phyloP scores from a whole-genome alignment of 257 asterid genomes.

The Solanum chmielewskii region DNA sequence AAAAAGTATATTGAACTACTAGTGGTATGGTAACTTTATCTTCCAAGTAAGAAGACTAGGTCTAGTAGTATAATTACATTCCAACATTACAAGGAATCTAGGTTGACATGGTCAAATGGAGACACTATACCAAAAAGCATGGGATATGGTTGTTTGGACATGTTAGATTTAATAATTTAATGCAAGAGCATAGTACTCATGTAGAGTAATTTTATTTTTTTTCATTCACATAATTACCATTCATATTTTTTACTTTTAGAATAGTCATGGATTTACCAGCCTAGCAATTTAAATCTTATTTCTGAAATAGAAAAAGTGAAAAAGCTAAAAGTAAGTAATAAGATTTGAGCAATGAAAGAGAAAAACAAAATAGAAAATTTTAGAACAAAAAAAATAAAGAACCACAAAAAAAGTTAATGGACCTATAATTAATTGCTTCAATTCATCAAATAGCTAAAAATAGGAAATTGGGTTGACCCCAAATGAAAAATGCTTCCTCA shows the following conservation, averaged over 20 bases:
- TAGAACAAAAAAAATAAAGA: background rate
- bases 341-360: background rate
- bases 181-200: background rate
- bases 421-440: background rate
- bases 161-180: background rate
- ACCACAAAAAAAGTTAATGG: too few species aligned
- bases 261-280: background rate
- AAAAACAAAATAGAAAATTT: background rate
- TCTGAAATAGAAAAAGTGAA: background rate
- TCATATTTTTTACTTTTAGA: background rate
- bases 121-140: background rate
- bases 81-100: background rate
- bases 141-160: background rate
- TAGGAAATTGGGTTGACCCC: background rate
- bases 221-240: background rate
- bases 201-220: too few species aligned
- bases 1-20: too few species aligned
- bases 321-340: background rate
- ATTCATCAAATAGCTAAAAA: background rate
- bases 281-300: background rate
- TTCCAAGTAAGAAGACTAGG: background rate
- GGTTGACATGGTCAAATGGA: background rate
- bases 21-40: background rate
- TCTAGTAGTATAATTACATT: background rate
- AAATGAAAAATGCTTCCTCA: background rate